Evolutionary conservation across 305 asterid species (phyloP).

Genomic region (Solanum hybrid): DNA sequence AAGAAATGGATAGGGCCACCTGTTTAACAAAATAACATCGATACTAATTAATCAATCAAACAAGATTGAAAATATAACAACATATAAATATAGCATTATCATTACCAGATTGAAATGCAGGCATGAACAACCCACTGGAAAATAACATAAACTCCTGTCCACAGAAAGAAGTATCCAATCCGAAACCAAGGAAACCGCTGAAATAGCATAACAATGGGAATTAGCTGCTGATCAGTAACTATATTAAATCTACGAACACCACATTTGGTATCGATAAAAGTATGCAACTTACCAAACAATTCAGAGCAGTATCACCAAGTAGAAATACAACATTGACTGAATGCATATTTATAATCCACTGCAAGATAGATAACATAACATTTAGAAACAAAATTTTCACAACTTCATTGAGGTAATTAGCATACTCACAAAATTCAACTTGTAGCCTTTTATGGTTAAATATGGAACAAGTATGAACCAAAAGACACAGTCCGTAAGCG

Average conservation of each 20-base stretch:
- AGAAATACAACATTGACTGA: slow-evolving; percentile 74
- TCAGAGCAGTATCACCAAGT: slow-evolving; percentile 79
- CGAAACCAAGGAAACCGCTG: slow-evolving; percentile 98
- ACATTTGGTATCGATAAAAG: background rate
- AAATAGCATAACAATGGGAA: slow-evolving; percentile 7
- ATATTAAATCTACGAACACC: background rate
- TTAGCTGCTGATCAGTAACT: background rate
- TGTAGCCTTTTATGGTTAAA: slow-evolving; percentile 74
- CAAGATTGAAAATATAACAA: background rate
- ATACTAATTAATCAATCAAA: background rate
- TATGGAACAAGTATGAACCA: slow-evolving; percentile 94
- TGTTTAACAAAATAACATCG: slow-evolving; percentile 20
- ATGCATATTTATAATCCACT: slow-evolving; percentile 94
- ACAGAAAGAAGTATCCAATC: slow-evolving; percentile 73
- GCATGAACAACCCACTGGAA: slow-evolving; percentile 89
- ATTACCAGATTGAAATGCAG: slow-evolving; percentile 60
- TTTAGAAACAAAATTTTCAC: slow-evolving; percentile 3
- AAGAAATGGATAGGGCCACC: slow-evolving; percentile 99
- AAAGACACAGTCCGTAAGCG: slow-evolving; percentile 77
- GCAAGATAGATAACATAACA: slow-evolving; percentile 18
- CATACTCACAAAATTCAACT: slow-evolving; percentile 69
- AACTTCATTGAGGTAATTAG: background rate
- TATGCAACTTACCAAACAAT: slow-evolving; percentile 56
- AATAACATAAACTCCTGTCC: slow-evolving; percentile 66
- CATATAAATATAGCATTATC: background rate